Base-by-base conservation (phyloP, 169 alveolate genomes). In the Ichthyophthirius multifiliis region DNA sequence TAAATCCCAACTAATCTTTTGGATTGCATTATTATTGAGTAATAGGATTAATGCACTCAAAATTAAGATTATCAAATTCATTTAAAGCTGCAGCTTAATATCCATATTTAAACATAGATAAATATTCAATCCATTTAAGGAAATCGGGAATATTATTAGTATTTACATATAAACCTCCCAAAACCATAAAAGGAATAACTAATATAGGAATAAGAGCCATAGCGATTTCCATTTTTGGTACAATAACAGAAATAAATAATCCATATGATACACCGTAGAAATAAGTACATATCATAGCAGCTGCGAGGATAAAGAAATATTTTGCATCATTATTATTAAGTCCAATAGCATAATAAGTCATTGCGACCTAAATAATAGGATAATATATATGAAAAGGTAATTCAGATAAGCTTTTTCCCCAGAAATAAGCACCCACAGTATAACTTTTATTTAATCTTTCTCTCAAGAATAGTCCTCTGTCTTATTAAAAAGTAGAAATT, bases 161-260 rank as follows among this genome's bases (percentile, higher is more conserved):
- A 23, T 85, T 89, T 23, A 89, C 94, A 64, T 86, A 89, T 76
- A 86, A 89, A 30, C 94, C 94, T n/a, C 89, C 91, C 65, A 89
- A 82, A 63, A 89, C 63, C 92, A 89, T 83, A 75, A 89, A 85
- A 2, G 94, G 94, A 44, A 89, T 76, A 47, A 89, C 74, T 16
- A 89, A 75, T 10, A 85, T 89, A 43, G 94, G 92, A 4, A 88
- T 78, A 32, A 89, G 41, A 41, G 79, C 75, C 63, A 78, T 74
- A 55, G 83, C 84, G 30, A 82, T 55, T 63, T 74, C 83, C 39
- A 75, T 27, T 34, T 82, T 74, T 16, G 79, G 76, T 10, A 82
- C 45, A 16, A 75, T 23, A 4, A 55, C 55, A 18, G 86, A 80
- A 30, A 80, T 23, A 16, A 80, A 73, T n/a, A 80, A 63, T 44